Evolutionary conservation across 2,329 filamentous ascomycete genomes (phyloP), one percentile per base, ranked within the genome.

Genomic region (Diaporthe sp.): DNA sequence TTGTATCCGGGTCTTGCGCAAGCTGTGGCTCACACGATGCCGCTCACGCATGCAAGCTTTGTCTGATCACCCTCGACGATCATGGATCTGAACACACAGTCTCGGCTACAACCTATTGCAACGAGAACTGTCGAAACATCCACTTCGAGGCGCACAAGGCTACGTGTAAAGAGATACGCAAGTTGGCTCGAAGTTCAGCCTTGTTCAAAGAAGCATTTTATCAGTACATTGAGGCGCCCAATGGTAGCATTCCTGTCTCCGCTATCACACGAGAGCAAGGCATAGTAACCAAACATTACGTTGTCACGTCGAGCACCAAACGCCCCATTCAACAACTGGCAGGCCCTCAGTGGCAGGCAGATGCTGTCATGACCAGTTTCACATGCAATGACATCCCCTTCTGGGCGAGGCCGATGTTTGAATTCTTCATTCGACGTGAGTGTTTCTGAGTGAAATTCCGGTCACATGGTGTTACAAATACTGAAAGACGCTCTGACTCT

Each of bases 301-400:
- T 42, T 22, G n/a, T 7, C n/a, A 44, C 12, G 6, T 44, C 58
- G 9, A 28, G n/a, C 12, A 28, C 25, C 15, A 22, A 9, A 28
- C 22, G n/a, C 8, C 19, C 58, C n/a, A 39, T 39, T 37, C 37
- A 13, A 4, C 7, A 62, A 1, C 37, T 31, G 9, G 7, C 37
- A 44, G 37, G 22, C 37, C n/a, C 58, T 44, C 58, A 44, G 7
- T 44, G 37, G 12, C 12, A 19, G 15, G 39, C 37, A 44, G 58
- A 62, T 62, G 58, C 39, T 62, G 58, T n/a, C 37, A 44, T 62
- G 37, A 19, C 37, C 17, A n/a, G 58, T 28, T 19, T 62, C 37
- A 62, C 12, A 28, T 62, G 58, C 25, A n/a, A 5, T 0, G 39
- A 62, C 8, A 39, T 42, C 7, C 4, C 3, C 12, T 3, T 28